phyloP scores from a whole-genome alignment of 208 protist species.

The Acanthamoeba triangularis region DNA sequence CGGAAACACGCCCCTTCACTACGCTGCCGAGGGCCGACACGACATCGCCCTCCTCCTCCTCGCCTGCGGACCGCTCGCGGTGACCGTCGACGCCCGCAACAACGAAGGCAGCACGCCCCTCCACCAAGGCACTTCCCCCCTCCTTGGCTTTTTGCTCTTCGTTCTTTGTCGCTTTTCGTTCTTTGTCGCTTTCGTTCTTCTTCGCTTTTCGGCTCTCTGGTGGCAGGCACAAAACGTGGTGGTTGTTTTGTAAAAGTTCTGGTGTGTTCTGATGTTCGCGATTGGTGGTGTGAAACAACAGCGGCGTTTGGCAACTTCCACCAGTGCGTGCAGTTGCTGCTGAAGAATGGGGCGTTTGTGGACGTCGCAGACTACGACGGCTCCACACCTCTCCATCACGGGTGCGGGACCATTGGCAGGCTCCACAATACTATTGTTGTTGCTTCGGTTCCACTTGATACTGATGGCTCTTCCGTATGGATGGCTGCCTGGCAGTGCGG shows the following conservation, averaged over 20 bases:
- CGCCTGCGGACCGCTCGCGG: background rate
- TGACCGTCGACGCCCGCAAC: background rate
- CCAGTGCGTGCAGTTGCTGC: slow-evolving; percentile 3
- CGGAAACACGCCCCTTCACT: slow-evolving; percentile 58
- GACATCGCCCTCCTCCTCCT: slow-evolving; percentile 18
- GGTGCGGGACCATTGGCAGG: background rate
- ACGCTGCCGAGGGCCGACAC: slow-evolving; percentile 10
- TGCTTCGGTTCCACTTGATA: too few relatives aligned
- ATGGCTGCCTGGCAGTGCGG: background rate
- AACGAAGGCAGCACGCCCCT: slow-evolving; percentile 58
- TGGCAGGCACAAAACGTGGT: background rate
- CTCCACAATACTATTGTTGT: background rate
- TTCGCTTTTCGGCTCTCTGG: background rate
- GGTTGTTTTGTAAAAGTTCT: too few relatives aligned
- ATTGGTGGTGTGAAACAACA: background rate
- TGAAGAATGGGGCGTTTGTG: background rate
- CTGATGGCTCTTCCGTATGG: too few relatives aligned
- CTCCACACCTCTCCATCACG: slow-evolving; percentile 32
- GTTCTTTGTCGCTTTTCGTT: background rate
- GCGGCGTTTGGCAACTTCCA: slow-evolving; percentile 43
- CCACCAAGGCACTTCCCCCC: background rate
- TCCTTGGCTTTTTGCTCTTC: background rate
- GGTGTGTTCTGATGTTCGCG: background rate
- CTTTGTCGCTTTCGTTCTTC: background rate
- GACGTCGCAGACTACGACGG: background rate